Base-by-base conservation (phyloP, 768 basidiomycete species). In the Neoboletus subvelutipes region DNA sequence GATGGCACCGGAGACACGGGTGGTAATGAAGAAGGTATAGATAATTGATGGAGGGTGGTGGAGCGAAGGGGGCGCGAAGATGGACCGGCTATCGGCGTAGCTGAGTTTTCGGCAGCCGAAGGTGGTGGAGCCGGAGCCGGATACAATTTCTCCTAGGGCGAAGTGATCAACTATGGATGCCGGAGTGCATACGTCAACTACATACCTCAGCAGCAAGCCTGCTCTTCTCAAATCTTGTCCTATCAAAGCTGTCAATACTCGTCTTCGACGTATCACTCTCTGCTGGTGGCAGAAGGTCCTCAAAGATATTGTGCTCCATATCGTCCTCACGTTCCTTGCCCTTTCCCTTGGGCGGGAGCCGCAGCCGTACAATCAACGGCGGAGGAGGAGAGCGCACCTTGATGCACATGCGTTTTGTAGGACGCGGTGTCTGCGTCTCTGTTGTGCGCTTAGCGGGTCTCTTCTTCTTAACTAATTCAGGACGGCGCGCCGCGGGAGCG, bases 251-350 rank as follows among this genome's bases (percentile, higher is more conserved):
- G 4, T 72, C 69, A 28, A 95, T 88, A 0, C 71, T 70, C 9
- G 94, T 93, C 67, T 83, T 86, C 22, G 78, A 74, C 43, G 81
- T 86, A 67, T 93, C 92, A 36, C 92, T 83, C 53, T 96, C 89
- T 18, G 77, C 77, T 2, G 78, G 72, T 15, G 71, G 72, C 36
- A 98, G 78, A 40, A 96, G 79, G 22, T 94, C 94, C 46, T 97
- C 94, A 66, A 95, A 98, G 49, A 94, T 77, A 26, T 87, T 86
- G 42, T 75, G 71, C 12, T 73, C 71, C 28, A 77, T 75, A 8
- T 86, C 86, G 10, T 87, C 86, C 52, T 91, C 88, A 18, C 81
- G 80, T 40, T 85, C 85, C 67, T 84, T 87, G 33, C 83, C 83
- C 68, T 88, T 89, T 31, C 82, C 81, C 62, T 84, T 82, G n/a